Evolutionary conservation across 1,139 yeast genomes (phyloP).

Genomic region (Zygosaccharomyces pseudobailii): DNA sequence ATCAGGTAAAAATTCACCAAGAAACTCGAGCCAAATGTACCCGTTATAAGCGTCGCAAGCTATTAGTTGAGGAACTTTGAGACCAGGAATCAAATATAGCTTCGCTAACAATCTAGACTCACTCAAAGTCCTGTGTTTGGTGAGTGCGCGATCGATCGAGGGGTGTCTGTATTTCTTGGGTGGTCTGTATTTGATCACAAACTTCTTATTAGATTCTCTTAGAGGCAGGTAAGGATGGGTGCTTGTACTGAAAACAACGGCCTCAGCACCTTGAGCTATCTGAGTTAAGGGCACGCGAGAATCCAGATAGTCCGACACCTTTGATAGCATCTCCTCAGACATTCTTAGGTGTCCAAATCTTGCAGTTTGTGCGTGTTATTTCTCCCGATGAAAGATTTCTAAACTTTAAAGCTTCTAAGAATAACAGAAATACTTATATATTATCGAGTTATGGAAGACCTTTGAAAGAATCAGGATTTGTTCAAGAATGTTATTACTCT

Average conservation of each 20-base stretch:
- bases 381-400: neutral
- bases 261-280: slow-evolving; percentile 95
- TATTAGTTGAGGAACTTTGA: slow-evolving; percentile 64
- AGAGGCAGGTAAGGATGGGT: slow-evolving; percentile 62
- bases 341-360: slow-evolving; percentile 14
- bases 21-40: slow-evolving; percentile 80
- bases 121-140: slow-evolving; percentile 74
- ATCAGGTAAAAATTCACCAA: slow-evolving; percentile 50
- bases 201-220: slow-evolving; percentile 29
- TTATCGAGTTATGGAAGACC: too few species aligned
- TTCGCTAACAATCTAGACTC: slow-evolving; percentile 76
- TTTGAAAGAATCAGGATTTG: neutral
- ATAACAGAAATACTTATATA: too few species aligned
- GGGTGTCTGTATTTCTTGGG: slow-evolving; percentile 88
- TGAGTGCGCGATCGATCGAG: slow-evolving; percentile 65
- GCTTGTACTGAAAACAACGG: slow-evolving; percentile 63
- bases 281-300: slow-evolving; percentile 47
- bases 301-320: slow-evolving; percentile 41
- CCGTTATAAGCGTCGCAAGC: slow-evolving; percentile 77
- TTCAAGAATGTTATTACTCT: slow-evolving; percentile 6
- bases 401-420: neutral
- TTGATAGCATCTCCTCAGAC: slow-evolving; percentile 36
- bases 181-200: slow-evolving; percentile 81
- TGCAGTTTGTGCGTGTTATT: too few species aligned
- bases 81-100: slow-evolving; percentile 46